Evolutionary conservation across 306 rosid species (phyloP).

Genomic region (Cicer arietinum): DNA sequence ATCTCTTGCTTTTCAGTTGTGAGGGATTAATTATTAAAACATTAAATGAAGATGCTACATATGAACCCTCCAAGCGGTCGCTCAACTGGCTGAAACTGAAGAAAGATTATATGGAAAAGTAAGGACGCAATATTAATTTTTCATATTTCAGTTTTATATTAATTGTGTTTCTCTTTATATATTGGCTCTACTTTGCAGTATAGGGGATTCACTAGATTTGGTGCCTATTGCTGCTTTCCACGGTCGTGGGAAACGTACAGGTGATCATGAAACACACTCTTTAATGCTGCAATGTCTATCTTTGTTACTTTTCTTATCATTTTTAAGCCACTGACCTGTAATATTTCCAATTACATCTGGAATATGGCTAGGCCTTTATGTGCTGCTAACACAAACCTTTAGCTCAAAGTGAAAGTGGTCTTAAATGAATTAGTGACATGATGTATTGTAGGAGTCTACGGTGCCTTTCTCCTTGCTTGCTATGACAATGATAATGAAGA

Average conservation of each 20-base stretch:
- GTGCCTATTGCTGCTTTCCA: slow-evolving; percentile 96
- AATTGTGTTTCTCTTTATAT: slow-evolving; percentile 36
- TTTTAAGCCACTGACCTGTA: not conserved
- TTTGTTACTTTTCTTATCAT: slow-evolving; percentile 1
- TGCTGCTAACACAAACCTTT: slow-evolving; percentile 34
- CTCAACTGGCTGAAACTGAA: slow-evolving; percentile 93
- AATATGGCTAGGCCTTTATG: slow-evolving; percentile 27
- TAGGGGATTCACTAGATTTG: slow-evolving; percentile 96
- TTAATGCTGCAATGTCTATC: slow-evolving; percentile 22
- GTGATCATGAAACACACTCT: slow-evolving; percentile 49
- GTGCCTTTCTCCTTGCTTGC: slow-evolving; percentile 94
- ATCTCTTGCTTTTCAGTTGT: slow-evolving; percentile 63
- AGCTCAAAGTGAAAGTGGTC: slow-evolving; percentile 28
- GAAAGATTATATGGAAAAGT: slow-evolving; percentile 90
- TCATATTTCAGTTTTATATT: slow-evolving; percentile 32
- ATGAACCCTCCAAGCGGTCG: slow-evolving; percentile 92
- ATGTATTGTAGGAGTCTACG: slow-evolving; percentile 78
- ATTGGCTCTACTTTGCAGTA: slow-evolving; percentile 59
- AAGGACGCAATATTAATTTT: slow-evolving; percentile 42
- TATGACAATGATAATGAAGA: slow-evolving; percentile 77
- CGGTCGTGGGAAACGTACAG: slow-evolving; percentile 97
- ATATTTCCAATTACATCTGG: slow-evolving; percentile 1
- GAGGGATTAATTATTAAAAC: slow-evolving; percentile 95
- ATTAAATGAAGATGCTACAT: slow-evolving; percentile 80
- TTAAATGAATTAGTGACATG: slow-evolving; percentile 36